These are phyloP conservation scores for Camellia lanceoleosa DNA, from an alignment of 148 eudicot genomes.

Conservation along the genomic window DNA sequence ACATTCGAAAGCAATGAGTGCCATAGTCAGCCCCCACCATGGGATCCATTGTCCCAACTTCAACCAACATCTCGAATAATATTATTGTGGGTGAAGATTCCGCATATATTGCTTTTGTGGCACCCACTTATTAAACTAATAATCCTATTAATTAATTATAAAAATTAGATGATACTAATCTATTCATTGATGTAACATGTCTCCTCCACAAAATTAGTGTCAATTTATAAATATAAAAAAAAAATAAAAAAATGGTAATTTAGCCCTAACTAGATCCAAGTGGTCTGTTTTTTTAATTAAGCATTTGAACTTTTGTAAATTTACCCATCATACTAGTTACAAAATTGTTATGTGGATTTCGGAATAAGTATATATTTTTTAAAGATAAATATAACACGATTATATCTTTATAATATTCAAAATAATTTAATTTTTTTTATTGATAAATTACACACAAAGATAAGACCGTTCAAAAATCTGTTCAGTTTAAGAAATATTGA, in stretches of 20 bases:
- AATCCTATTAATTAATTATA: not conserved
- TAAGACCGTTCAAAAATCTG: too few relatives aligned
- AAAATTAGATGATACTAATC: constrained; percentile 8
- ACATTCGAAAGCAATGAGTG: constrained; percentile 11
- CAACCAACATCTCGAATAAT: constrained; percentile 44
- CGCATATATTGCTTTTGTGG: constrained; percentile 28
- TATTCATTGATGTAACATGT: constrained; percentile 23
- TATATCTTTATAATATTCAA: too few relatives aligned
- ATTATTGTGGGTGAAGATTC: constrained; percentile 37
- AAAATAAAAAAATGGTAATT: not conserved
- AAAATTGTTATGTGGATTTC: too few relatives aligned
- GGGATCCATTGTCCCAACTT: constrained; percentile 40
- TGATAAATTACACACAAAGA: too few relatives aligned
- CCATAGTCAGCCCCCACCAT: constrained; percentile 12
- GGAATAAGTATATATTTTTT: too few relatives aligned
- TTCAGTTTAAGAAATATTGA: too few relatives aligned
- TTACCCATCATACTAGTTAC: too few relatives aligned
- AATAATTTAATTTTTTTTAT: too few relatives aligned
- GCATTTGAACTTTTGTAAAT: too few relatives aligned
- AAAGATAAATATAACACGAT: too few relatives aligned
- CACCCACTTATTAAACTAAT: constrained; percentile 15
- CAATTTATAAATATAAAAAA: not conserved
- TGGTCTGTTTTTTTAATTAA: not conserved
- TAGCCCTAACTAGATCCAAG: not conserved
- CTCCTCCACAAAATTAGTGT: not conserved